phyloP scores from a whole-genome alignment of 2,329 filamentous ascomycete genomes.

The Fonsecaea monophora region DNA sequence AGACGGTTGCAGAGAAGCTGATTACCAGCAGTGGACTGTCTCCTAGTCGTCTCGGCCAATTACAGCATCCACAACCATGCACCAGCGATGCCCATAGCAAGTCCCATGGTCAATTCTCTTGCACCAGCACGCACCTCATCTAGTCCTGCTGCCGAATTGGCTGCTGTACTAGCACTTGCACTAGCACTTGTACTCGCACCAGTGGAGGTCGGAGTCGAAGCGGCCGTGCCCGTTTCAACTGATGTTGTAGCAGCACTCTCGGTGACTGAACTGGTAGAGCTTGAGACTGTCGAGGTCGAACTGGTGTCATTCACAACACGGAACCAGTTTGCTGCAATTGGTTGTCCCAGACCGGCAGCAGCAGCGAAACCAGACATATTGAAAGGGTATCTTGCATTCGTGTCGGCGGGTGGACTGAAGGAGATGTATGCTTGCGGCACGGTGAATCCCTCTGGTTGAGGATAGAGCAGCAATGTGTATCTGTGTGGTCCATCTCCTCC shows the following conservation, averaged over 20 bases:
- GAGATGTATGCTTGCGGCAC: slow-evolving; percentile 45
- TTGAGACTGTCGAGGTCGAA: slow-evolving; percentile 2
- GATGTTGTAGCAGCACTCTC: slow-evolving; percentile 1
- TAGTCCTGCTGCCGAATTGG: slow-evolving; percentile 10
- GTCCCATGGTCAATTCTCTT: slow-evolving; percentile 17
- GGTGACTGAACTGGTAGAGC: slow-evolving; percentile 3
- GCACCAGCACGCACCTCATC: slow-evolving; percentile 17
- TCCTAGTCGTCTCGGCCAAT: background rate
- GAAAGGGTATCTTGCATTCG: slow-evolving; percentile 45
- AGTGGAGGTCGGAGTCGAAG: background rate
- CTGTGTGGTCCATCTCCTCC: slow-evolving; percentile 40
- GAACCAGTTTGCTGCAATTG: slow-evolving; percentile 51
- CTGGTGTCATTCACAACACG: slow-evolving; percentile 39
- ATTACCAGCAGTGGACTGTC: background rate
- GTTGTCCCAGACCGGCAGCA: slow-evolving; percentile 43
- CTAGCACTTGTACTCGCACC: background rate
- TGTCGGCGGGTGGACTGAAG: slow-evolving; percentile 39
- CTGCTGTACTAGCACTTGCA: slow-evolving; percentile 6
- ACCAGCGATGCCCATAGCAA: slow-evolving; percentile 19
- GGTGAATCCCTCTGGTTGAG: slow-evolving; percentile 40
- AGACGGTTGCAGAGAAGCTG: background rate
- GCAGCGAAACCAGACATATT: slow-evolving; percentile 46
- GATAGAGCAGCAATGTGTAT: slow-evolving; percentile 46
- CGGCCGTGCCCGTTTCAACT: background rate
- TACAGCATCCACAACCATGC: slow-evolving; percentile 16